These are phyloP conservation scores for Termitomyces sp. DNA, from an alignment of 768 basidiomycete genomes.

Conservation along the genomic window DNA sequence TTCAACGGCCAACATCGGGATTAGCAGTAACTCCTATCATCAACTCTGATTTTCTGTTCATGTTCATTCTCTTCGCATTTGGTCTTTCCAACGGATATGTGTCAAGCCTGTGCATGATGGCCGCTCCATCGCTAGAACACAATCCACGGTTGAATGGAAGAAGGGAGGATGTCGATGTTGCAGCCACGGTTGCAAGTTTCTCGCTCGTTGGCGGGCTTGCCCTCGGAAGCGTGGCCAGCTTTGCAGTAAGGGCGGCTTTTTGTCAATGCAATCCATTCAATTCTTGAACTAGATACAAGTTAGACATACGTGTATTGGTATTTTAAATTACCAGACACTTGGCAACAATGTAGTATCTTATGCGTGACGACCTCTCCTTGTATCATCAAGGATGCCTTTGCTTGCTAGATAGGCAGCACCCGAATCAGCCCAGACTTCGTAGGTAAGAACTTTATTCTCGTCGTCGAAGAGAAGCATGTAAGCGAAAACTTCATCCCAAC, in stretches of 20 bases:
- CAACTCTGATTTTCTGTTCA: slow-evolving; percentile 72
- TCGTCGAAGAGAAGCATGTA: slow-evolving; percentile 60
- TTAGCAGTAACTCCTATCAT: slow-evolving; percentile 43
- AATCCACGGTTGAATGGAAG: slow-evolving; percentile 69
- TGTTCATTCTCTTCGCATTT: slow-evolving; percentile 68
- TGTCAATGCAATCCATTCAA: slow-evolving; percentile 75
- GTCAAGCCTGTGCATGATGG: slow-evolving; percentile 75
- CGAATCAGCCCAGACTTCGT: slow-evolving; percentile 68
- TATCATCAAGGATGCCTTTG: slow-evolving; percentile 35
- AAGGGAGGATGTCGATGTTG: slow-evolving; percentile 78
- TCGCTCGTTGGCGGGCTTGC: slow-evolving; percentile 74
- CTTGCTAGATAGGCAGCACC: slow-evolving; percentile 59
- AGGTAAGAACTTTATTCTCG: slow-evolving; percentile 45
- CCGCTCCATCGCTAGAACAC: slow-evolving; percentile 75
- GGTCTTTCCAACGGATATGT: slow-evolving; percentile 84
- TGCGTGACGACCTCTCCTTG: slow-evolving; percentile 5
- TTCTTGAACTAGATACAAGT: neutral
- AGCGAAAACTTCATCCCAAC: slow-evolving; percentile 58
- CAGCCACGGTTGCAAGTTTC: slow-evolving; percentile 79
- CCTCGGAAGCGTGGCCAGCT: slow-evolving; percentile 74
- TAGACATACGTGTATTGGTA: neutral
- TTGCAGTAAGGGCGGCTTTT: slow-evolving; percentile 65
- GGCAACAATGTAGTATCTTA: neutral
- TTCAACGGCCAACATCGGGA: slow-evolving; percentile 42
- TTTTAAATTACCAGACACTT: neutral